Evolutionary conservation across 2,329 filamentous ascomycete species (phyloP).

Genomic region (Xylariaceae sp.): DNA sequence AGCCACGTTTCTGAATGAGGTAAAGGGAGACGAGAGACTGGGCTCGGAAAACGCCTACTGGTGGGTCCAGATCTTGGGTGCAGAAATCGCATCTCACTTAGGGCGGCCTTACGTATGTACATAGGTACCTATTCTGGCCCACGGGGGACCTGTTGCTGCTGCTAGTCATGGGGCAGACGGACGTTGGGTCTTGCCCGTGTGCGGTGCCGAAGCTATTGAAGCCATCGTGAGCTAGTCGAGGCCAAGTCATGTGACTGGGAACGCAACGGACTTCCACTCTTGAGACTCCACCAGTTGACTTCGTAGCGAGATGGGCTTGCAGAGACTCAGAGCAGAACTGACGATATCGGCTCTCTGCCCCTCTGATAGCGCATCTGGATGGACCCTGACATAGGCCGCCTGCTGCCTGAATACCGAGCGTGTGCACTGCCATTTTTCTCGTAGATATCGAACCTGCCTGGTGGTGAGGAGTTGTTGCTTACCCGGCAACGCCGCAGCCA

Average conservation of each 20-base stretch:
- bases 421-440: no score
- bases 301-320: neutral
- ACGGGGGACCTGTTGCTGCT: no score
- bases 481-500: no score
- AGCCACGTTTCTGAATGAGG: slow-evolving; percentile 24
- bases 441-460: no score
- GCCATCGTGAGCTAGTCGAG: slow-evolving; percentile 16
- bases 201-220: slow-evolving; percentile 18
- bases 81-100: slow-evolving; percentile 10
- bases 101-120: no score
- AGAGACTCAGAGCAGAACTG: no score
- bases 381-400: no score
- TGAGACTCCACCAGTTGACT: neutral
- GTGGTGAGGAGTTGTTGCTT: no score
- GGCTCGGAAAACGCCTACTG: slow-evolving; percentile 22
- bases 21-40: slow-evolving; percentile 26
- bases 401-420: no score
- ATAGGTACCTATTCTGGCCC: no score
- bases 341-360: no score
- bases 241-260: slow-evolving; percentile 9
- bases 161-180: slow-evolving; percentile 6
- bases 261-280: slow-evolving; percentile 4
- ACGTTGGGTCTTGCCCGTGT: slow-evolving; percentile 12
- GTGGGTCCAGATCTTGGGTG: slow-evolving; percentile 19
- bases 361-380: no score